Percentiles rank a stretch among this genome's conserved stretches.
Conservation (phyloP, 1,284 basidiomycete genomes). For the Xerocomus nothofagi region DNA sequence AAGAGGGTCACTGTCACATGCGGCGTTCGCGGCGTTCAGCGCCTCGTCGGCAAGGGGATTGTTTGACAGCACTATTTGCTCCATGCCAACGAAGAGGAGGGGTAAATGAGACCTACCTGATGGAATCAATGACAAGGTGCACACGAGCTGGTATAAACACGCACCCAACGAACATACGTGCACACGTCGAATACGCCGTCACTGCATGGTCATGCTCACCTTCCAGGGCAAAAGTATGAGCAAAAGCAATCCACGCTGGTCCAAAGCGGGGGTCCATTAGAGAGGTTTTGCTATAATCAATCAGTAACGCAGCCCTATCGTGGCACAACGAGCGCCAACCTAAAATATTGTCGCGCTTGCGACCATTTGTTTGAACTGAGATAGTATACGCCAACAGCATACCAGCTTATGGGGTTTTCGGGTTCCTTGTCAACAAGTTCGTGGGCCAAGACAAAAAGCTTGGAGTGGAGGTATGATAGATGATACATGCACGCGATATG, state of each 20-base stretch:
- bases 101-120: slow-evolving; percentile 86
- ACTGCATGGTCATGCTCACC: slow-evolving; percentile 99
- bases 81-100: slow-evolving; percentile 96
- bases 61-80: slow-evolving; percentile 91
- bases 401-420: slow-evolving; percentile 93
- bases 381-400: slow-evolving; percentile 98
- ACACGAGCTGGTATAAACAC: slow-evolving; percentile 24
- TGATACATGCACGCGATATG: slow-evolving; percentile 99
- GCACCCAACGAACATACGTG: slow-evolving; percentile 91
- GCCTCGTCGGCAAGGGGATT: slow-evolving; percentile 84
- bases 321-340: slow-evolving; percentile 46
- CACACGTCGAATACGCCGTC: slow-evolving; percentile 96
- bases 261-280: slow-evolving; percentile 96
- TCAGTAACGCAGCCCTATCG: neutral
- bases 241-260: slow-evolving; percentile 97
- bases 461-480: slow-evolving; percentile 85
- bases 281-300: slow-evolving; percentile 76
- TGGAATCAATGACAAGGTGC: slow-evolving; percentile 6
- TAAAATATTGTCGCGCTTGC: slow-evolving; percentile 90
- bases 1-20: slow-evolving; percentile 87
- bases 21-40: slow-evolving; percentile 73
- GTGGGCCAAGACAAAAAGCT: slow-evolving; percentile 94
- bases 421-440: slow-evolving; percentile 94
- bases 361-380: slow-evolving; percentile 82
- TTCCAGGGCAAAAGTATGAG: slow-evolving; percentile 94